Conservation (phyloP, 495 filamentous ascomycete genomes). For the Stereocaulon alpinum region DNA sequence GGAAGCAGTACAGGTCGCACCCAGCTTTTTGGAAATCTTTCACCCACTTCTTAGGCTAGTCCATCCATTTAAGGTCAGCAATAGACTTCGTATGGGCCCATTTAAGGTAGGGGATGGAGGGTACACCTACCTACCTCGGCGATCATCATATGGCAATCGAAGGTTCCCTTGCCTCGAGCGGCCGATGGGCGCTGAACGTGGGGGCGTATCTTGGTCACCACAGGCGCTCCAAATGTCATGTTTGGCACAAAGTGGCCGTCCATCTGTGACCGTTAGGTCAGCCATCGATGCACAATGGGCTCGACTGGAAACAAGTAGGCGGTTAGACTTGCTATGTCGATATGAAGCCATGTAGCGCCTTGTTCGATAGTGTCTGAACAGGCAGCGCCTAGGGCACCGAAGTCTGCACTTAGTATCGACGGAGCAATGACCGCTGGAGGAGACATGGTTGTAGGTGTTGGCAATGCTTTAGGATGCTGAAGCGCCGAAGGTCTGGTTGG, state of each 20-base stretch:
- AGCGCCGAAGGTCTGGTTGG: background rate
- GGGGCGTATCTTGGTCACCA: constrained; percentile 83
- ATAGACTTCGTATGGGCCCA: background rate
- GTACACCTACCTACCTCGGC: constrained; percentile 56
- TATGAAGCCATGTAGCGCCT: constrained; percentile 76
- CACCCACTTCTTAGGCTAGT: constrained; percentile 93
- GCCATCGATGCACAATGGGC: background rate
- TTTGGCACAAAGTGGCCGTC: constrained; percentile 98
- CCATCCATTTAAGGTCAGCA: constrained; percentile 8
- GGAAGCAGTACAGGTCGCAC: constrained; percentile 98
- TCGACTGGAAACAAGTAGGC: background rate
- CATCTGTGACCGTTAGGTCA: constrained; percentile 40
- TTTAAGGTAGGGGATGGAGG: constrained; percentile 1
- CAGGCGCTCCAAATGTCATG: constrained; percentile 90
- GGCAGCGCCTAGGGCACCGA: constrained; percentile 72
- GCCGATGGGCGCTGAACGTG: constrained; percentile 57
- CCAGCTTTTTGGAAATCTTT: constrained; percentile 86
- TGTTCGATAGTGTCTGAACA: constrained; percentile 72
- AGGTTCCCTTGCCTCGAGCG: constrained; percentile 68
- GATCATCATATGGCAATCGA: constrained; percentile 99
- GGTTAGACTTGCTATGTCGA: constrained; percentile 25
- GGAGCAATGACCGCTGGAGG: constrained; percentile 91
- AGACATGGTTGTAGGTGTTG: constrained; percentile 45
- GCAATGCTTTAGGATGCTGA: background rate
- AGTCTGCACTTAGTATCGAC: constrained; percentile 94